Conservation (phyloP, 148 eudicot species). For the Hydrangea macrophylla region DNA sequence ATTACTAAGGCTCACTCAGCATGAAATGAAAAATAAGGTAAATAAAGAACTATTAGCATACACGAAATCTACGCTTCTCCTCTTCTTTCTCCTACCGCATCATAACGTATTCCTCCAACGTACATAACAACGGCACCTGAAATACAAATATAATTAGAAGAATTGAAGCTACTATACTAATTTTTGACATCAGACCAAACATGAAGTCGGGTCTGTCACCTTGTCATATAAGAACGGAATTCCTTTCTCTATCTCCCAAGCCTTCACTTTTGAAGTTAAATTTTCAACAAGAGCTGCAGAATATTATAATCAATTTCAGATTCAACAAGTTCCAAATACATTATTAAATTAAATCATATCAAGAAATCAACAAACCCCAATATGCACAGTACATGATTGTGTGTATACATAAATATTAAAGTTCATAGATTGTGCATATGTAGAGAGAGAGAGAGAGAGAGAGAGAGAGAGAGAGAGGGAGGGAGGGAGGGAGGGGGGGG, state of each 20-base stretch:
- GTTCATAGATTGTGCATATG: no score
- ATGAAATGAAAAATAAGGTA: not conserved
- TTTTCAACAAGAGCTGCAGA: slow-evolving; percentile 65
- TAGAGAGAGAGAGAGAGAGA: no score
- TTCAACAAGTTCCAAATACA: no score
- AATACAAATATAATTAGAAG: not conserved
- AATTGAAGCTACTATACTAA: slow-evolving; percentile 1
- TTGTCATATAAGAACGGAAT: slow-evolving; percentile 58
- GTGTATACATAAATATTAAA: no score
- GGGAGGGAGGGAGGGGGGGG: no score
- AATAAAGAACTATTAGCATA: slow-evolving; percentile 25
- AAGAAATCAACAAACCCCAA: no score
- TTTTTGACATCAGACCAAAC: slow-evolving; percentile 1
- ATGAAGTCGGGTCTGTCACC: slow-evolving; percentile 34
- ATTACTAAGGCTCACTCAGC: no score
- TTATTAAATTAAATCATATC: no score
- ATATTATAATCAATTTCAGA: no score
- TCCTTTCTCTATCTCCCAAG: slow-evolving; percentile 81
- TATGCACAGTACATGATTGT: no score
- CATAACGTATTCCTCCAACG: slow-evolving; percentile 52
- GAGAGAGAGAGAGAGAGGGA: no score
- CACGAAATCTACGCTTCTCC: slow-evolving; percentile 78
- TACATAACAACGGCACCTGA: slow-evolving; percentile 55
- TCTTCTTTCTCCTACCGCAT: slow-evolving; percentile 68
- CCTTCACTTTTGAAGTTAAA: slow-evolving; percentile 56